These are phyloP conservation scores for Malbranchea cinnamomea DNA, from an alignment of 2,329 filamentous ascomycete genomes.

Conservation along the genomic window DNA sequence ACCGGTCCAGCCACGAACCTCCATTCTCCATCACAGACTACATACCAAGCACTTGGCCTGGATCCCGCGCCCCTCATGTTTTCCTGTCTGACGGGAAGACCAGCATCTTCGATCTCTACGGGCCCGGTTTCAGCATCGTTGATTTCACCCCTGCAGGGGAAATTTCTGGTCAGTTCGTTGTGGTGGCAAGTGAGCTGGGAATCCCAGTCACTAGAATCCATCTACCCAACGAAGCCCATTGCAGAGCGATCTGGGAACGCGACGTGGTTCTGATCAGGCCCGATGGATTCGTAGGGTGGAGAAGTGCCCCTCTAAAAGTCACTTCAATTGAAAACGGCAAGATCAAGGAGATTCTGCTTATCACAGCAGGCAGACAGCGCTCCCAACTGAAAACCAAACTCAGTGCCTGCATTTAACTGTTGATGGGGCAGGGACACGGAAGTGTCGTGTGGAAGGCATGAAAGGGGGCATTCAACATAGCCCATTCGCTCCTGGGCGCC, in stretches of 20 bases:
- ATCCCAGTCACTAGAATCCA: slow-evolving; percentile 11
- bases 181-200: slow-evolving; percentile 3
- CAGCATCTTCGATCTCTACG: slow-evolving; percentile 13
- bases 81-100: slow-evolving; percentile 13
- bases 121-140: no score
- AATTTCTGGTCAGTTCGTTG: slow-evolving; percentile 3
- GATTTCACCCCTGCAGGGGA: slow-evolving; percentile 2
- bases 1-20: slow-evolving; percentile 7
- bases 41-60: slow-evolving; percentile 14
- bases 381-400: no score
- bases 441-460: no score
- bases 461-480: no score
- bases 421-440: no score
- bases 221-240: slow-evolving; percentile 12
- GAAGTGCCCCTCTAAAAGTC: no score
- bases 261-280: slow-evolving; percentile 15
- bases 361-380: no score
- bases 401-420: no score
- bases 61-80: slow-evolving; percentile 15
- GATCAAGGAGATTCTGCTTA: no score
- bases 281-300: slow-evolving; percentile 16
- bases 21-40: slow-evolving; percentile 7
- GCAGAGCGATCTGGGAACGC: slow-evolving; percentile 11
- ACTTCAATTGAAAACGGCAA: no score
- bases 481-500: no score